Evolutionary conservation across 768 basidiomycete genomes (phyloP), one percentile per base, ranked within the genome.

Genomic region (Mycena capillaripes): DNA sequence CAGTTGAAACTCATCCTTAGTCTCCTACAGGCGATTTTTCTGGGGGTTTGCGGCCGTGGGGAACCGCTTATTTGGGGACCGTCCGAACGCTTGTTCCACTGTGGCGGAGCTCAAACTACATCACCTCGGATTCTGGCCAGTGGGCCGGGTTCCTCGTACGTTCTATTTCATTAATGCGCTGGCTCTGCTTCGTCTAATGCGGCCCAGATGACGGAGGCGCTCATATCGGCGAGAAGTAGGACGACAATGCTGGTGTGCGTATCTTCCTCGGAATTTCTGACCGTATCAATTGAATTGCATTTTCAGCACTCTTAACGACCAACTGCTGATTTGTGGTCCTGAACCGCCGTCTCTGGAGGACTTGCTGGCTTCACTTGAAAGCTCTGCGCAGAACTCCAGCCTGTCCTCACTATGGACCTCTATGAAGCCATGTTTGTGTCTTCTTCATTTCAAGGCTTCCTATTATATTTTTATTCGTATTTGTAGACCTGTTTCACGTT

Each of bases 1-100:
- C 21, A 7, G 10, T 19, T 32, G 7, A 56, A 8, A 30, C 58
- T 3, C 16, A 23, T 30, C 9, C n/a, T 25, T 9, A n/a, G 16
- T 3, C 1, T 19, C 21, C 27, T 40, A 5, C 32, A 72, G 71
- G 23, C 21, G 66, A 68, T 30, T 63, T 68, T 11, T 17, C 19
- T 29, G 66, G 66, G 0, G 27, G 30, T 12, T 68, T 61, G 16
- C 36, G 71, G 44, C 71, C 71, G 0, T 73, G 71, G 71, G 71
- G 56, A 6, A 69, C n/a, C 32, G 67, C 71, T 8, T 73, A 58
- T 42, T 36, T 73, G 19, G 48, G 61, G 0, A 61, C 69, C 29
- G 23, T 73, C 16, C 71, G 66, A 3, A 56, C 66, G 0, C 34
- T 73, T 4, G 66, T 56, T 2, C 61, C 71, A 2, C 34, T 57